Base-by-base conservation (phyloP, 768 basidiomycete genomes). In the Saitozyma podzolica region DNA sequence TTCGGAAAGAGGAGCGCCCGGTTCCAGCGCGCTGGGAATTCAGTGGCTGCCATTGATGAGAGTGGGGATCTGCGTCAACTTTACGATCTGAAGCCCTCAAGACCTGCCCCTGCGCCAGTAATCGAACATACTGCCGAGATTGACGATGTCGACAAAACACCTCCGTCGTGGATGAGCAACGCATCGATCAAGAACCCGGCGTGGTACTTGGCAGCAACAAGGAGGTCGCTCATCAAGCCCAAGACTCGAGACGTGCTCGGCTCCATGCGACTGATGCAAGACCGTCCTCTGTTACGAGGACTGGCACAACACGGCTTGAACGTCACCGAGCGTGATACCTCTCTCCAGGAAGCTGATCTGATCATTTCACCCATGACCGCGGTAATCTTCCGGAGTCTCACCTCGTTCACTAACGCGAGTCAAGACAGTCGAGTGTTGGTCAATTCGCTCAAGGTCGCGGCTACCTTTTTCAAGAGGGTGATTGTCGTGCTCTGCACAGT, bases 301-400 rank as follows among this genome's bases (percentile, higher is more conserved):
- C 51, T 63, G n/a, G 42, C 14, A 6, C 11, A 16, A n/a, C 9
- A 8, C 13, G 40, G 42, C 1, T 39, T 63, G n/a, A 17, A 47
- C 9, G 40, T 63, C 17, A 43, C 50, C 9, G 62, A 63, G 43
- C 14, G 50, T 1, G 56, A 58, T 7, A 16, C 10, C 14, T 14
- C 19, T 6, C 16, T 53, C 9, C 62, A 63, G 43, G 56, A 50
- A 13, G 62, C 56, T 7, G 62, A 63, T 40, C 62, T 63, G 8
- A 43, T 53, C 17, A 11, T 63, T 0, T 63, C 62, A 9, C 20
- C 56, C 14, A 8, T 10, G 1, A 58, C 56, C 6, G 56, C 56
- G 8, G 57, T 63, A 8, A 5, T 63, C 48, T 58, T 63, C 43
- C 56, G 62, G 11, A 51, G 6, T 17, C 45, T 47, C n/a, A 11